A percentile compares a stretch with the other conserved stretches of the same genome.
Conservation (phyloP, 2,329 filamentous ascomycete genomes). For the Zarea fungicola region DNA sequence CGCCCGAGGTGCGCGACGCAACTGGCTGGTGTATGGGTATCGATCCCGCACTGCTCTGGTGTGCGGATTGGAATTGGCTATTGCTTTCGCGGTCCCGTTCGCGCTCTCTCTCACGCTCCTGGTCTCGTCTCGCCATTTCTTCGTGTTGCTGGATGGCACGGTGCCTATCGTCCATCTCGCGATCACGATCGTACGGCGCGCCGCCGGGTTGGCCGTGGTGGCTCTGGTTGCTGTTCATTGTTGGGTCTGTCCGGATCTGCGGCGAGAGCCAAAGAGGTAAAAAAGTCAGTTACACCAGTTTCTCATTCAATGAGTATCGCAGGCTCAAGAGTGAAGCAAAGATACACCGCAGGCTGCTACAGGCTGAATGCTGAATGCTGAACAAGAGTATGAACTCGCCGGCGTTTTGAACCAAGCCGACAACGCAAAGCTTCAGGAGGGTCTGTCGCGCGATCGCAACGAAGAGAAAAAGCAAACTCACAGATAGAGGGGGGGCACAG, state of each 20-base stretch:
- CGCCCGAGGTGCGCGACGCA: constrained; percentile 70
- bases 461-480: constrained; percentile 24
- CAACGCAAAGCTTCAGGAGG: constrained; percentile 15
- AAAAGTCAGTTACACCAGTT: constrained; percentile 1
- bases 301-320: background rate
- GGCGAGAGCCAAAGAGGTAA: background rate
- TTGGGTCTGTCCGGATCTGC: constrained; percentile 18
- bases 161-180: constrained; percentile 44
- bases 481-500: constrained; percentile 29
- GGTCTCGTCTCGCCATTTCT: constrained; percentile 39
- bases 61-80: constrained; percentile 65
- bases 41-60: constrained; percentile 82
- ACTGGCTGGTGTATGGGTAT: constrained; percentile 94
- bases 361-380: too few species aligned
- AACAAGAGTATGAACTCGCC: background rate
- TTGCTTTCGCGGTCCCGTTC: constrained; percentile 64
- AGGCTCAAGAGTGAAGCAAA: too few species aligned
- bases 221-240: constrained; percentile 42
- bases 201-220: constrained; percentile 35
- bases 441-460: constrained; percentile 22
- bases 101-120: constrained; percentile 47
- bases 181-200: constrained; percentile 43
- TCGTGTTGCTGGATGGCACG: constrained; percentile 43
- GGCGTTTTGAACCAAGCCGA: constrained; percentile 5
- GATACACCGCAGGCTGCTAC: too few species aligned